Conservation (phyloP, 2,329 filamentous ascomycete species). For the Ophiostoma ips region DNA sequence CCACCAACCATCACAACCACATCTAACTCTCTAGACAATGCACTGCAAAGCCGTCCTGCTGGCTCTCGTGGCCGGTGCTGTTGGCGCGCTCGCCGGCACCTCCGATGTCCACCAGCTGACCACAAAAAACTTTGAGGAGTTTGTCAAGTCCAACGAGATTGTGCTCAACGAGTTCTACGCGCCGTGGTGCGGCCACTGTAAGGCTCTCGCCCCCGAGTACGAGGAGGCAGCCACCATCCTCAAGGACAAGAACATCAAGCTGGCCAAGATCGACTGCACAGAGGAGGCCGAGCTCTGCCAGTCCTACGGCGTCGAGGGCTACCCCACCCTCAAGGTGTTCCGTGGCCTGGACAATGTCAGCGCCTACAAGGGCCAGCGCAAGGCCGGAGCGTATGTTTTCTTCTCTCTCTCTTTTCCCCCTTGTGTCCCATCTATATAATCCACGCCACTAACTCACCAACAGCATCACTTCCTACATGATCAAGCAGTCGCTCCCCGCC, state of each 20-base stretch:
- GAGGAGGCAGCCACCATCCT: slow-evolving; percentile 72
- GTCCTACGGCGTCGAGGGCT: slow-evolving; percentile 82
- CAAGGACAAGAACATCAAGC: slow-evolving; percentile 76
- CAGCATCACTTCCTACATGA: slow-evolving; percentile 75
- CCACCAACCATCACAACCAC: background rate
- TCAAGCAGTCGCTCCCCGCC: slow-evolving; percentile 90
- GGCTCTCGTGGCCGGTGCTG: slow-evolving; percentile 40
- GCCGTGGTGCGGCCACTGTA: slow-evolving; percentile 64
- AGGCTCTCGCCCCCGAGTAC: slow-evolving; percentile 88
- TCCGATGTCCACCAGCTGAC: slow-evolving; percentile 80
- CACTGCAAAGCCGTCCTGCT: slow-evolving; percentile 25
- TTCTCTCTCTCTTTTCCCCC: no score
- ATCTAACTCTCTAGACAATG: background rate
- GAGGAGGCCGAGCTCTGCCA: slow-evolving; percentile 87
- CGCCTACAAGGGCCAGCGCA: slow-evolving; percentile 80
- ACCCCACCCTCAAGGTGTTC: slow-evolving; percentile 99
- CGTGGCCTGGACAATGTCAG: slow-evolving; percentile 68
- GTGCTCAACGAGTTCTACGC: slow-evolving; percentile 68
- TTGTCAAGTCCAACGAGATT: slow-evolving; percentile 72
- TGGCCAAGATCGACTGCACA: slow-evolving; percentile 89
- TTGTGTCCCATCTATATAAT: no score
- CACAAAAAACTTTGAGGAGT: slow-evolving; percentile 74
- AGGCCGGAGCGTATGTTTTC: no score
- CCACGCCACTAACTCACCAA: no score
- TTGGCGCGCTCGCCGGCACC: slow-evolving; percentile 26